Percentiles rank a stretch among this genome's conserved stretches.
phyloP scores from a whole-genome alignment of 139 green algal genomes.

The Chlamydomonas incerta region DNA sequence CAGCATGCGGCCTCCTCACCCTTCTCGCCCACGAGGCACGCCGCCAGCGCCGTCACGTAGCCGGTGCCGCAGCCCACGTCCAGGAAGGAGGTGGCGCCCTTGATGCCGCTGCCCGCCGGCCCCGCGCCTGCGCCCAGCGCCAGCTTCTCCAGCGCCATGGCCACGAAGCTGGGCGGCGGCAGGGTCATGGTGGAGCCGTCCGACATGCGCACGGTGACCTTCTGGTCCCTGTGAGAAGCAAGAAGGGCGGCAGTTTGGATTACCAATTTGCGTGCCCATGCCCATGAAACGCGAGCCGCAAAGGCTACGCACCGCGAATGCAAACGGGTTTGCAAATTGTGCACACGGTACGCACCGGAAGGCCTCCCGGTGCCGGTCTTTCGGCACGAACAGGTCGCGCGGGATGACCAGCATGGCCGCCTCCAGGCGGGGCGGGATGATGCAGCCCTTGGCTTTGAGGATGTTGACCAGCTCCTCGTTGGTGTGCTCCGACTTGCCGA shows the following conservation, averaged over 20 bases:
- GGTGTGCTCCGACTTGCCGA: conserved; percentile 70
- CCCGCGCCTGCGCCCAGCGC: conserved; percentile 27
- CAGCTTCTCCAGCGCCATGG: conserved; percentile 67
- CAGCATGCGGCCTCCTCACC: not conserved
- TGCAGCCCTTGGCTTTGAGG: conserved; percentile 68
- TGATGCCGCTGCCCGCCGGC: too few species aligned
- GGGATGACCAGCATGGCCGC: conserved; percentile 64
- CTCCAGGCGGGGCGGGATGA: conserved; percentile 53
- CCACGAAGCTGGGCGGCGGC: conserved; percentile 67
- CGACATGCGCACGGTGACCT: conserved; percentile 68
- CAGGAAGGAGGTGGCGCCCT: conserved; percentile 55
- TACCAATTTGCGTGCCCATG: too few species aligned
- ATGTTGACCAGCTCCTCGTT: conserved; percentile 77
- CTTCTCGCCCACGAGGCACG: conserved; percentile 58
- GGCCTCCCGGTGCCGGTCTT: conserved; percentile 66
- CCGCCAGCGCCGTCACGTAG: conserved; percentile 68
- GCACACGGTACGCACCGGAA: conserved; percentile 46
- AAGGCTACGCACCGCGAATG: too few species aligned
- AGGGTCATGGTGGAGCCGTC: conserved; percentile 72
- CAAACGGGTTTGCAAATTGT: too few species aligned
- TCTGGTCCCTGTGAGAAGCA: conserved; percentile 56
- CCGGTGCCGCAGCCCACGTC: conserved; percentile 72
- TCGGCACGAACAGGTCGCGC: conserved; percentile 71
- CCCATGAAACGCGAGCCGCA: too few species aligned
- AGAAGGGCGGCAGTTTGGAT: not conserved